Evolutionary conservation across 352 stramenopile species (phyloP).

Genomic region (Phytophthora idaei): DNA sequence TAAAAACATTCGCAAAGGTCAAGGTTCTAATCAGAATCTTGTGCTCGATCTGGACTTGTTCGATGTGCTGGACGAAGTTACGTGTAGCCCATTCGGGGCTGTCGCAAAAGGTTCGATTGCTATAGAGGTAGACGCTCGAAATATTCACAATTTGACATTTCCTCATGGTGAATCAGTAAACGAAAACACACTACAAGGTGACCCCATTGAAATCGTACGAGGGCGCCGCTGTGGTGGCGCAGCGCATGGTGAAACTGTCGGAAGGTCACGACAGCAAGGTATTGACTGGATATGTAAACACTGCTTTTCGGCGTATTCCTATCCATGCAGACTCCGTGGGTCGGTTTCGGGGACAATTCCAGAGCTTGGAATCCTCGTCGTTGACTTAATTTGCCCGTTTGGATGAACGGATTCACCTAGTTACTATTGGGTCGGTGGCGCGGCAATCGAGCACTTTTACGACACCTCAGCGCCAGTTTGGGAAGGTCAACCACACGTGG

Average conservation of each 20-base stretch:
- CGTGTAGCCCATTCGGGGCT: background rate
- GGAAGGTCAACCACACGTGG: no score
- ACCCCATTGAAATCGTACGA: background rate
- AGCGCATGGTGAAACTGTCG: background rate
- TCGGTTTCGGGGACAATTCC: background rate
- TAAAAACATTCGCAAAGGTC: background rate
- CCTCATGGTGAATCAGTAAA: background rate
- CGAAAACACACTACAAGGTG: background rate
- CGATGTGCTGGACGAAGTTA: background rate
- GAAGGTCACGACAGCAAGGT: background rate
- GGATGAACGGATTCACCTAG: background rate
- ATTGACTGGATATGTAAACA: background rate
- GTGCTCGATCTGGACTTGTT: background rate
- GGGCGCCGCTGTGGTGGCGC: background rate
- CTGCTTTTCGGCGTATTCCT: background rate
- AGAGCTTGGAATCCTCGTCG: background rate
- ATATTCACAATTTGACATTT: background rate
- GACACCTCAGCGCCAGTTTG: background rate
- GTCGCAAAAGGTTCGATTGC: background rate
- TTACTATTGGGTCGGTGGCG: background rate
- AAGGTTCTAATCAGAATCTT: background rate
- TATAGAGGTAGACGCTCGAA: background rate
- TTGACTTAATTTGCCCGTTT: background rate
- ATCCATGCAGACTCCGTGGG: background rate
- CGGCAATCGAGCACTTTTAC: background rate